Conservation (phyloP, 2,329 filamentous ascomycete species). For the Elsinoe ampelina region DNA sequence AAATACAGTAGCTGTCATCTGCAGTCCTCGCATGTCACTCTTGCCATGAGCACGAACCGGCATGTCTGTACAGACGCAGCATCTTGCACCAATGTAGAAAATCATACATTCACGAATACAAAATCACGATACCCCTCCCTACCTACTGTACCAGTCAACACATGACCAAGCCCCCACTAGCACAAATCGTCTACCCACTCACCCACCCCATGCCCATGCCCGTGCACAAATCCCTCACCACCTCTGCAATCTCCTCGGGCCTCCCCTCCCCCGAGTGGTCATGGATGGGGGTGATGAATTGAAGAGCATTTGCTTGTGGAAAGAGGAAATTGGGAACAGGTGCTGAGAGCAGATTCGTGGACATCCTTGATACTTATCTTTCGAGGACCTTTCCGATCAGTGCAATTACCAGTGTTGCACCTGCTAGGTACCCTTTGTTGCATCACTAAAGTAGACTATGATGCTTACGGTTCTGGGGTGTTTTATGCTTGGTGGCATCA, state of each 20-base stretch:
- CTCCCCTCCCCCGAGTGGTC: conserved; percentile 39
- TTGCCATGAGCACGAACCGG: not conserved
- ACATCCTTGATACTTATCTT: not conserved
- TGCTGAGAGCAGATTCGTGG: not conserved
- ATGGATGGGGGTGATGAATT: not conserved
- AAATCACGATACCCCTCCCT: not conserved
- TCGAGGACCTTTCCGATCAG: not conserved
- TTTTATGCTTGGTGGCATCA: not conserved
- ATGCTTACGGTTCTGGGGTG: not conserved
- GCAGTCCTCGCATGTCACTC: not conserved
- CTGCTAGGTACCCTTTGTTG: not conserved
- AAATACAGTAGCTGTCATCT: conserved; percentile 21
- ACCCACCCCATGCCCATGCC: conserved; percentile 27
- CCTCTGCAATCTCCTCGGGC: conserved; percentile 45
- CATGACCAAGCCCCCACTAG: conserved; percentile 39
- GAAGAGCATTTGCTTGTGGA: not conserved
- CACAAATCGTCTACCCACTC: conserved; percentile 47
- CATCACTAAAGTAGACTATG: not conserved
- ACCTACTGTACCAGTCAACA: conserved; percentile 15
- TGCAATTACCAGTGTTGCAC: no score
- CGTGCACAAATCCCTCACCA: conserved; percentile 48
- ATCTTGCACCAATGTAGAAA: not conserved
- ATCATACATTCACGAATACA: not conserved
- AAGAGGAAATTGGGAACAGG: not conserved
- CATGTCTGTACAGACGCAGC: no score